phyloP scores from a whole-genome alignment of 441 rosid genomes.

The Gossypium gossypioides region DNA sequence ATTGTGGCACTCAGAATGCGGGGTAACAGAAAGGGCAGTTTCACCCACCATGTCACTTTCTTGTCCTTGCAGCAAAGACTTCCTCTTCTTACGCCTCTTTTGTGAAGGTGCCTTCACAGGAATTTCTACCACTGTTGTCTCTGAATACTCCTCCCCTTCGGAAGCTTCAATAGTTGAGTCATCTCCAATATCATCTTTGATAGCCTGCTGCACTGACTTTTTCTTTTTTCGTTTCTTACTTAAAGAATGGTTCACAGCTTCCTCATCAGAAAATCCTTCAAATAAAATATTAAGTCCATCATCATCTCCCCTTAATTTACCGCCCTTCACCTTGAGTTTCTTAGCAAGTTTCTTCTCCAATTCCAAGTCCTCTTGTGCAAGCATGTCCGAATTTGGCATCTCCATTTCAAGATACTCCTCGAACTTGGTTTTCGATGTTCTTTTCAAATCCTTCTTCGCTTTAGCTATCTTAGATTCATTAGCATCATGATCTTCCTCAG shows the following conservation, averaged over 20 bases:
- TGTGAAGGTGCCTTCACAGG: constrained; percentile 12
- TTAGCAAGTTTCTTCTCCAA: constrained; percentile 72
- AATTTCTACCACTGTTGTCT: constrained; percentile 23
- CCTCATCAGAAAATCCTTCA: constrained; percentile 17
- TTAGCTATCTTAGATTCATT: constrained; percentile 16
- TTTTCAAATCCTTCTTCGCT: constrained; percentile 23
- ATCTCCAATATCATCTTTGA: constrained; percentile 20
- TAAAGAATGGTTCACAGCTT: constrained; percentile 11
- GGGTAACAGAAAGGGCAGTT: constrained; percentile 18
- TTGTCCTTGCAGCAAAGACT: constrained; percentile 24
- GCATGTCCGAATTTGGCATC: constrained; percentile 16
- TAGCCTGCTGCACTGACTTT: constrained; percentile 16
- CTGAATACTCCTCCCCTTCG: constrained; percentile 25
- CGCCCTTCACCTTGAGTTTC: constrained; percentile 69
- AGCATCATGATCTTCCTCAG: not conserved
- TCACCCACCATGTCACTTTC: constrained; percentile 16
- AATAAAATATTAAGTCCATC: constrained; percentile 51
- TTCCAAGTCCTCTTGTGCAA: constrained; percentile 45
- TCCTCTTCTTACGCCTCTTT: constrained; percentile 37
- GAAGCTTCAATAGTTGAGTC: constrained; percentile 18
- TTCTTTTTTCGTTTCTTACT: constrained; percentile 30
- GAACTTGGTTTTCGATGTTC: constrained; percentile 48
- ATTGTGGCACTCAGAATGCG: constrained; percentile 17
- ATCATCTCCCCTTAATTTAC: constrained; percentile 53
- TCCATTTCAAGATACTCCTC: constrained; percentile 67